These are phyloP conservation scores for Vicia sativa DNA, from an alignment of 306 rosid genomes.

Conservation along the genomic window DNA sequence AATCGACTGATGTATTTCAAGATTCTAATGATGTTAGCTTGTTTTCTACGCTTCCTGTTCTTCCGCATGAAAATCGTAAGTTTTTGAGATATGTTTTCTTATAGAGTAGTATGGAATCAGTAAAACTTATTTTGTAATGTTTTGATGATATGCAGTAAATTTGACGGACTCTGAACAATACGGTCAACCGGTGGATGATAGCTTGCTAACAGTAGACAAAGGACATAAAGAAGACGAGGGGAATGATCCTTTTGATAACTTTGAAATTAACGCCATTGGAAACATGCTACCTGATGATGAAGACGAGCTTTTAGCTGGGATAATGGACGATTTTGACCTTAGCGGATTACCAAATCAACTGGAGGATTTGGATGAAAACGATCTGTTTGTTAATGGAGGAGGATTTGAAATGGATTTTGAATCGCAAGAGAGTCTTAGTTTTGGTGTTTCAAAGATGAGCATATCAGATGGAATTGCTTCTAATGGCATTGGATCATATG, in stretches of 20 bases:
- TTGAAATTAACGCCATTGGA: constrained; percentile 57
- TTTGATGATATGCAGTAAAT: constrained; percentile 60
- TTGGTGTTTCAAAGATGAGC: constrained; percentile 66
- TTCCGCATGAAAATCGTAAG: constrained; percentile 80
- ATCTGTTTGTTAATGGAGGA: constrained; percentile 86
- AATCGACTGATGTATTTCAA: constrained; percentile 49
- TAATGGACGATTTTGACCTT: constrained; percentile 86
- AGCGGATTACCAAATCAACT: constrained; percentile 82
- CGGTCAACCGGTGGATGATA: constrained; percentile 57
- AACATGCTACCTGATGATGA: constrained; percentile 83
- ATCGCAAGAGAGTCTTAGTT: constrained; percentile 57
- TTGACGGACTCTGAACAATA: constrained; percentile 48
- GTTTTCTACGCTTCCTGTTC: constrained; percentile 85
- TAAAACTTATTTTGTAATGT: constrained; percentile 32
- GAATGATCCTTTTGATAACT: constrained; percentile 56
- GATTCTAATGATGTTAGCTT: constrained; percentile 71
- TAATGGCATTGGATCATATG: constrained; percentile 61
- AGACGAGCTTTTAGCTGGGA: constrained; percentile 85
- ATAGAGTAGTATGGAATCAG: constrained; percentile 1
- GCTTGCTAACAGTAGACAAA: constrained; percentile 50
- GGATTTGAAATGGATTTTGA: constrained; percentile 91
- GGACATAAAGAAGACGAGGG: constrained; percentile 47
- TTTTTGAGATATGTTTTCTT: constrained; percentile 28
- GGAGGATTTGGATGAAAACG: constrained; percentile 87
- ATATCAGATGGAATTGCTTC: constrained; percentile 58